A percentile compares a stretch with the other conserved stretches of the same genome.
phyloP scores from a whole-genome alignment of 345 rosid species.

The Salix purpurea region DNA sequence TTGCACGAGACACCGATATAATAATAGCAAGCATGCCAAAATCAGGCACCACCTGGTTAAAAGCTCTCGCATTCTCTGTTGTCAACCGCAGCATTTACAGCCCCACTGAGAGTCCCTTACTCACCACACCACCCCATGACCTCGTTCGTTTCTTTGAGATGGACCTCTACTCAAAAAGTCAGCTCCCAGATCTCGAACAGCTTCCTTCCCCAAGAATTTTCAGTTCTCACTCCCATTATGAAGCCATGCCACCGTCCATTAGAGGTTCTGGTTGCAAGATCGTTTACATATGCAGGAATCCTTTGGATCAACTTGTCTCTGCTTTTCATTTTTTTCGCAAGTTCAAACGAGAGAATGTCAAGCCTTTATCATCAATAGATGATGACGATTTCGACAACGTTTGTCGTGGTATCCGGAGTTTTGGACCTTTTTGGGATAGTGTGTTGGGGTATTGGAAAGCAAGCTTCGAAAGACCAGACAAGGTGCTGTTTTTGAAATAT shows the following conservation, averaged over 20 bases:
- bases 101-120: constrained; percentile 17
- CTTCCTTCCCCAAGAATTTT: constrained; percentile 3
- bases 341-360: constrained; percentile 1
- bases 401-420: background rate
- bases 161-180: constrained; percentile 8
- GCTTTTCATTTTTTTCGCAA: constrained; percentile 3
- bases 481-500: constrained; percentile 30
- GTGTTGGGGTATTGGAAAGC: no score
- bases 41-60: constrained; percentile 33
- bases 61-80: constrained; percentile 29
- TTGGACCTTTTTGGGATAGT: no score
- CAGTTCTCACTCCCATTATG: no score
- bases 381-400: constrained; percentile 16
- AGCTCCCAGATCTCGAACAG: constrained; percentile 1
- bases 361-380: constrained; percentile 10
- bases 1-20: constrained; percentile 24
- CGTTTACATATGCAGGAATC: constrained; percentile 23
- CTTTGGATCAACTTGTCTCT: constrained; percentile 11
- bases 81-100: constrained; percentile 14
- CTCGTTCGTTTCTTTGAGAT: constrained; percentile 39
- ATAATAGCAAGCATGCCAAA: constrained; percentile 18
- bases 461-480: no score
- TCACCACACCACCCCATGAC: constrained; percentile 34
- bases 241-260: background rate
- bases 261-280: constrained; percentile 5